A percentile compares a stretch with the other conserved stretches of the same genome.
Evolutionary conservation across 495 filamentous ascomycete genomes (phyloP).

Genomic region (Penicillium bialowiezense): DNA sequence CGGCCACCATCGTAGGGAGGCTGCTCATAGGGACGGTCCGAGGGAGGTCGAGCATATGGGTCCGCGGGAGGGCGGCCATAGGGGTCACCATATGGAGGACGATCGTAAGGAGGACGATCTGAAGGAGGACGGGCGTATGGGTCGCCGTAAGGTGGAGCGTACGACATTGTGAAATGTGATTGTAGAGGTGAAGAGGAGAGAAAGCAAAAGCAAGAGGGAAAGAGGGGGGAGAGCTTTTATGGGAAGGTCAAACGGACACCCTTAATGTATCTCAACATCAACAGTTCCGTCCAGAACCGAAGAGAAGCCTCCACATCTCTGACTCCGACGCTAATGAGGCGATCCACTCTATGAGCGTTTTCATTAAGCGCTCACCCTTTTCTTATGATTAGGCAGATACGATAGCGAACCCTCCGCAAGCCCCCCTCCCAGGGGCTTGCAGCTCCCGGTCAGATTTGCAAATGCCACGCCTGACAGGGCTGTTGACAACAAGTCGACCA

Average conservation of each 20-base stretch:
- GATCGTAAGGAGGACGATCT: conserved; percentile 14
- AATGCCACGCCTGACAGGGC: conserved; percentile 5
- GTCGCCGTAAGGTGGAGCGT: conserved; percentile 24
- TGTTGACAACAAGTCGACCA: not conserved
- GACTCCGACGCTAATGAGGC: not conserved
- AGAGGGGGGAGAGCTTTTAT: not conserved
- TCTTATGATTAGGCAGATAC: conserved; percentile 21
- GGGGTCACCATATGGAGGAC: conserved; percentile 19
- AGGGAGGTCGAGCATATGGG: conserved; percentile 13
- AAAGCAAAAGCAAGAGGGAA: not conserved
- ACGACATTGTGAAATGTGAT: conserved; percentile 19
- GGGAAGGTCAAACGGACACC: conserved; percentile 4
- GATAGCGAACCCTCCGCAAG: conserved; percentile 3
- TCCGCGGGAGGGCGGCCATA: conserved; percentile 19
- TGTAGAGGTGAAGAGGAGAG: conserved; percentile 6
- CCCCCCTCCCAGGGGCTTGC: not conserved
- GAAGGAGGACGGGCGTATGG: conserved; percentile 6
- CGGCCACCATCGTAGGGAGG: conserved; percentile 14
- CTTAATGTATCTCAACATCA: conserved; percentile 7
- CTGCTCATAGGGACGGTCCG: conserved; percentile 15
- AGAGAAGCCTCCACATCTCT: conserved; percentile 4
- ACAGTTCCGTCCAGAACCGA: conserved; percentile 12
- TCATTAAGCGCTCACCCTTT: conserved; percentile 8
- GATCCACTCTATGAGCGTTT: conserved; percentile 1
- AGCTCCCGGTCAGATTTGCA: not conserved